phyloP scores from a whole-genome alignment of 441 rosid genomes.

The Populus tomentosa region DNA sequence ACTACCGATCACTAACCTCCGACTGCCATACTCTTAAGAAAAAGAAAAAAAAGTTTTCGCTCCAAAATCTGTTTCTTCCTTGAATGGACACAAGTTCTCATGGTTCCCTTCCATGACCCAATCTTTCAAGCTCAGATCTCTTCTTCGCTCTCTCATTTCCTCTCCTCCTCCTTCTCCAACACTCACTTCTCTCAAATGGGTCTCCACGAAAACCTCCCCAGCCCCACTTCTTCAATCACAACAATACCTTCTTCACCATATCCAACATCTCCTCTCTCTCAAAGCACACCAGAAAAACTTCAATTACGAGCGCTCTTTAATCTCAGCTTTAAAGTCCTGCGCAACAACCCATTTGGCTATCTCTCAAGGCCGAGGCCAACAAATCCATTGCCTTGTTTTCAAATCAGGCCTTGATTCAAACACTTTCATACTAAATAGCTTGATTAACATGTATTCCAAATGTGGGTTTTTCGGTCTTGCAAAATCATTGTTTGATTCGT shows the following conservation, averaged over 20 bases:
- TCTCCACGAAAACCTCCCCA: conserved; percentile 25
- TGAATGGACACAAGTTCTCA: neutral
- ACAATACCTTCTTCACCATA: conserved; percentile 16
- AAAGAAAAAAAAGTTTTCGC: neutral
- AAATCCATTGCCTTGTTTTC: conserved; percentile 46
- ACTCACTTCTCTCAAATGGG: conserved; percentile 23
- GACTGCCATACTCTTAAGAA: neutral
- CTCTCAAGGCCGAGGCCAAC: conserved; percentile 35
- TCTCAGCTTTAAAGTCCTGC: conserved; percentile 63
- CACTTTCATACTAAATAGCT: conserved; percentile 58
- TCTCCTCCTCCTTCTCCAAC: neutral
- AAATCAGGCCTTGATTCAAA: conserved; percentile 56
- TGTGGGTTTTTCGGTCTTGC: conserved; percentile 53
- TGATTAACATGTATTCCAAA: conserved; percentile 70
- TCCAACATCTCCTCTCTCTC: conserved; percentile 19
- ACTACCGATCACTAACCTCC: neutral
- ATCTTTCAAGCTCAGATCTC: conserved; percentile 24
- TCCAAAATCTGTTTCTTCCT: neutral
- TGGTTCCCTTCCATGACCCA: conserved; percentile 42
- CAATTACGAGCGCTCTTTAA: conserved; percentile 41
- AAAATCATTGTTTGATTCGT: conserved; percentile 35
- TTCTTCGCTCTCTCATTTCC: neutral
- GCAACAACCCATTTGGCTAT: conserved; percentile 35
- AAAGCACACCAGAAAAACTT: neutral
- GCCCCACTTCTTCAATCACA: neutral